phyloP scores from a whole-genome alignment of 2,329 filamentous ascomycete species.

The Penicillium sp. region DNA sequence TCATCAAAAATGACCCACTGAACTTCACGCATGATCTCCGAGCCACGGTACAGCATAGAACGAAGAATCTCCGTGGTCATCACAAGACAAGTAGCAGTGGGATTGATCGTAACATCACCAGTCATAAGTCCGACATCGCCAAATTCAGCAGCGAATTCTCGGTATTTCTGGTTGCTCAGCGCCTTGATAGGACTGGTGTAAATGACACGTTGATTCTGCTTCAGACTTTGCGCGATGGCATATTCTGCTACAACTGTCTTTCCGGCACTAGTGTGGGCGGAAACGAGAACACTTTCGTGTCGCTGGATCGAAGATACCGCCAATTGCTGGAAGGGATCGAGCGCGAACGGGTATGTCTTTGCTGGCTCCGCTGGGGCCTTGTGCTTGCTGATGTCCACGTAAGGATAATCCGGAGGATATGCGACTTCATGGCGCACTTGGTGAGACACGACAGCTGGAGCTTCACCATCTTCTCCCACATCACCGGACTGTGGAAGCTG shows the following conservation, averaged over 20 bases:
- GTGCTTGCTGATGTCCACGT: slow-evolving; percentile 92
- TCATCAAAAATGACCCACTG: slow-evolving; percentile 99
- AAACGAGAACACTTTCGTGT: slow-evolving; percentile 94
- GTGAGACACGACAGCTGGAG: slow-evolving; percentile 74
- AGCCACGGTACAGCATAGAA: slow-evolving; percentile 96
- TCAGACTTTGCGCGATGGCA: slow-evolving; percentile 94
- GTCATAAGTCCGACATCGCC: slow-evolving; percentile 98
- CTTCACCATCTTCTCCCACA: slow-evolving; percentile 63
- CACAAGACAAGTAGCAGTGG: slow-evolving; percentile 93
- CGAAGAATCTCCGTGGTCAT: slow-evolving; percentile 99
- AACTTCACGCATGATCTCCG: slow-evolving; percentile 99
- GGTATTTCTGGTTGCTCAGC: slow-evolving; percentile 96
- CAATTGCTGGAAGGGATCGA: slow-evolving; percentile 96
- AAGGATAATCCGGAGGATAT: slow-evolving; percentile 89
- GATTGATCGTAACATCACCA: slow-evolving; percentile 98
- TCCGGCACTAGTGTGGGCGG: slow-evolving; percentile 94
- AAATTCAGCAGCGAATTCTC: slow-evolving; percentile 94
- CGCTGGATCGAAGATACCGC: slow-evolving; percentile 94
- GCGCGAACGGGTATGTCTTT: slow-evolving; percentile 79
- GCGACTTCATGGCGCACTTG: slow-evolving; percentile 99
- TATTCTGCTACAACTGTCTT: slow-evolving; percentile 99
- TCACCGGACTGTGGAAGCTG: slow-evolving; percentile 82
- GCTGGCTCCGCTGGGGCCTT: slow-evolving; percentile 86
- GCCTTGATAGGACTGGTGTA: slow-evolving; percentile 99
- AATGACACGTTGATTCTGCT: slow-evolving; percentile 96